Evolutionary conservation across 2,329 filamentous ascomycete species (phyloP), one percentile per base, ranked within the genome.

Genomic region (Stemphylium beticola): DNA sequence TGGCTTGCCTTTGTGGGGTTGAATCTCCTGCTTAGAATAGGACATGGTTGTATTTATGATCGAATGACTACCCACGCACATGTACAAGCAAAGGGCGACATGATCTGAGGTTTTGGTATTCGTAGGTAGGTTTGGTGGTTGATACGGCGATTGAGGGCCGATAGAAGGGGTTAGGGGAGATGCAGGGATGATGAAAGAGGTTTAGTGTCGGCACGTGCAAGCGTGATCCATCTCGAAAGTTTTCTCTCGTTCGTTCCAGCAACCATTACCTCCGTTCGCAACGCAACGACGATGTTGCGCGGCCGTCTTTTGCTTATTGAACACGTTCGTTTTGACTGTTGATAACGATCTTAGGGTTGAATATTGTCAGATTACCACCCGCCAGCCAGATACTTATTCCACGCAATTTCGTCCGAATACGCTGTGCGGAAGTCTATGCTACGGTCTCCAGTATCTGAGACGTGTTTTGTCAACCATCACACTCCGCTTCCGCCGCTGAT

Each of bases 181-280:
- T 20, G 46, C 54, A 55, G 48, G 50, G 48, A 24, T 60, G 15
- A 18, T 3, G 8, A 15, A 53, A 42, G 3, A 4, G 49, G 53
- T 40, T 34, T 63, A 59, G 58, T 47, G 53, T 11, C 9, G n/a
- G 46, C 51, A 61, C 54, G 57, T 62, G 61, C 49, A 38, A 47
- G 22, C 33, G 48, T 48, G 45, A 12, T 32, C 12, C 36, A 22
- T 32, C 20, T 54, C 14, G 29, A 49, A 15, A 29, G 24, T 52
- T 14, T 36, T 50, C 45, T 41, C 33, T 47, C 9, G 33, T 38
- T 14, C 20, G 17, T 32, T 15, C 12, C 7, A 26, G 18, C 41
- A 34, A 22, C 14, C 24, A 34, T 33, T n/a, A 42, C 50, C 33
- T 47, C n/a, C 26, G 32, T 40, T 10, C 46, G n/a, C 37, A 39